A percentile compares a stretch with the other conserved stretches of the same genome.
phyloP scores from a whole-genome alignment of 2,329 filamentous ascomycete species.

The Sarocladium oryzae region DNA sequence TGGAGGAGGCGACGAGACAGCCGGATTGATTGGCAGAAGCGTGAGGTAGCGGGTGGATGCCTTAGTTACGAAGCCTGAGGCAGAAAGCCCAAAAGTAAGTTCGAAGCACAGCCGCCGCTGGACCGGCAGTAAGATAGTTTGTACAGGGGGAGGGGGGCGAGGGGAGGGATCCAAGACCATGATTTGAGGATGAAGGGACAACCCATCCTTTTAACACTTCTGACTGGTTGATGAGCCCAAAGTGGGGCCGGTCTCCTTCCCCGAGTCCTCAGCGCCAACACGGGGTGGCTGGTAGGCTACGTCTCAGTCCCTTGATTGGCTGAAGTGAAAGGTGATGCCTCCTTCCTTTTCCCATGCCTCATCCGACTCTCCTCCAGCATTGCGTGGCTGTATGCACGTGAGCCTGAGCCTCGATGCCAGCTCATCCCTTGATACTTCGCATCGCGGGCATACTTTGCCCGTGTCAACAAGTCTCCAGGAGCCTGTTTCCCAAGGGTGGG shows the following conservation, averaged over 20 bases:
- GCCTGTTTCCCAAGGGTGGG: not conserved
- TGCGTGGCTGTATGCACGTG: constrained; percentile 1
- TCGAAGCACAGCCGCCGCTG: constrained; percentile 20
- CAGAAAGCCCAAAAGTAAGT: not conserved
- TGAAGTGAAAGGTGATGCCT: not conserved
- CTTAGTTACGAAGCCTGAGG: not conserved
- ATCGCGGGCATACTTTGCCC: not conserved
- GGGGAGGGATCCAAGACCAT: constrained; percentile 38
- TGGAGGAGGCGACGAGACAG: constrained; percentile 30
- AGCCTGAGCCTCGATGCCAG: constrained; percentile 7
- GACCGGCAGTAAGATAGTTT: not conserved
- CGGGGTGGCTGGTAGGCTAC: not conserved
- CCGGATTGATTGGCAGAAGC: constrained; percentile 42
- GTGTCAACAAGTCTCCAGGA: too few species aligned
- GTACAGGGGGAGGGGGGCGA: not conserved
- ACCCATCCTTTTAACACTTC: constrained; percentile 34
- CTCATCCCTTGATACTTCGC: not conserved
- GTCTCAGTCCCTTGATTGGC: not conserved
- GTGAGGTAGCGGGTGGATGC: constrained; percentile 24
- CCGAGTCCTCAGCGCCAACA: not conserved
- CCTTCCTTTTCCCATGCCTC: not conserved
- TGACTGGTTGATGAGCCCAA: constrained; percentile 39
- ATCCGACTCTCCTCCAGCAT: not conserved
- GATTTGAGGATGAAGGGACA: constrained; percentile 43
- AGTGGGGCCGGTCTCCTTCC: constrained; percentile 13